These are phyloP conservation scores for Irineochytrium annulatum DNA, from an alignment of 192 early-diverging fungal genomes.

Conservation along the genomic window DNA sequence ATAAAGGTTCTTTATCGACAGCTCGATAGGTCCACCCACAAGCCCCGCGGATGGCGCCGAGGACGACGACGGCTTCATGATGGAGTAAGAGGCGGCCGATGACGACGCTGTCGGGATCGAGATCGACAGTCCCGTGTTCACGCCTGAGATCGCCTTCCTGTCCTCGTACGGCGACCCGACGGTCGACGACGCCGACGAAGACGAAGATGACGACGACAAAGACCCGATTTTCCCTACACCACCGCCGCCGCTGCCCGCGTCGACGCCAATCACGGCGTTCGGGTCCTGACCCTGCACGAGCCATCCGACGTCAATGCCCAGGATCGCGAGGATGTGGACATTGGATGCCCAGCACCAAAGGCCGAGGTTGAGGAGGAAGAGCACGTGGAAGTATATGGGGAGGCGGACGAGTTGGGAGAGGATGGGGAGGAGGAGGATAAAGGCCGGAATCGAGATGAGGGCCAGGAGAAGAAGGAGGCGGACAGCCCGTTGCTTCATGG, in stretches of 20 bases:
- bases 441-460: background rate
- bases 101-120: too few relatives aligned
- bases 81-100: too few relatives aligned
- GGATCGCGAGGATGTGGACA: slow-evolving; percentile 32
- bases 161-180: background rate
- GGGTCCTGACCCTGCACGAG: slow-evolving; percentile 21
- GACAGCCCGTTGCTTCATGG: too few relatives aligned
- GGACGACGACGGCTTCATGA: background rate
- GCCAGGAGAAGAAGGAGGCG: background rate
- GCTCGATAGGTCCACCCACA: background rate
- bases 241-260: too few relatives aligned
- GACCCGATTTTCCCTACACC: background rate
- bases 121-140: background rate
- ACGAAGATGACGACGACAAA: background rate
- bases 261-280: too few relatives aligned
- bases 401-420: background rate
- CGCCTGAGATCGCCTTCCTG: too few relatives aligned
- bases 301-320: slow-evolving; percentile 29
- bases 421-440: background rate
- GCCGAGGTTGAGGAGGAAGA: slow-evolving; percentile 38
- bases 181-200: background rate
- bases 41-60: background rate
- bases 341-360: slow-evolving; percentile 49
- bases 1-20: slow-evolving; percentile 23
- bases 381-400: slow-evolving; percentile 31